These are phyloP conservation scores for Salix suchowensis DNA, from an alignment of 345 rosid genomes.

Conservation along the genomic window DNA sequence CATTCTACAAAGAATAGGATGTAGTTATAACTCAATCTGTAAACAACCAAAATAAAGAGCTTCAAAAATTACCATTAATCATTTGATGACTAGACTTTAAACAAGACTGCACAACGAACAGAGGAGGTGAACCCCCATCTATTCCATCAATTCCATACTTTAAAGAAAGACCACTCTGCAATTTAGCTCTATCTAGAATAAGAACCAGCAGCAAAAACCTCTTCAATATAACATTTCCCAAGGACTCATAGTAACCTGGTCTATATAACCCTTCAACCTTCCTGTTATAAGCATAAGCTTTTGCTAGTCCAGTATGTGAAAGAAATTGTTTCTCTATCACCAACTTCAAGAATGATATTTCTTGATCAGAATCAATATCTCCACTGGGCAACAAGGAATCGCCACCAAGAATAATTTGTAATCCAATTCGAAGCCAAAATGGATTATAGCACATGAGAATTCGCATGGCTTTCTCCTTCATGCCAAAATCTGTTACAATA, in stretches of 20 bases:
- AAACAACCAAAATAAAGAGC: not conserved
- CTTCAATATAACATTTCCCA: slow-evolving; percentile 78
- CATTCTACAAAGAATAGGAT: slow-evolving; percentile 24
- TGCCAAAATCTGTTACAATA: slow-evolving; percentile 79
- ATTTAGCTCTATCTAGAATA: slow-evolving; percentile 77
- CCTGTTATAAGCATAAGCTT: slow-evolving; percentile 79
- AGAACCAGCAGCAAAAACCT: slow-evolving; percentile 79
- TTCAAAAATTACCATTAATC: slow-evolving; percentile 50
- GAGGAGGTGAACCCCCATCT: slow-evolving; percentile 89
- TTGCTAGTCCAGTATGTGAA: slow-evolving; percentile 65
- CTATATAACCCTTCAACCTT: slow-evolving; percentile 85
- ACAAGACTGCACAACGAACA: slow-evolving; percentile 50
- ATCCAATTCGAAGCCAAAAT: slow-evolving; percentile 78
- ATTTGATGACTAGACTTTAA: slow-evolving; percentile 81
- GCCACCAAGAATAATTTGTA: slow-evolving; percentile 72
- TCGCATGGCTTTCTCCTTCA: slow-evolving; percentile 69
- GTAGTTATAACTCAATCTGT: slow-evolving; percentile 13
- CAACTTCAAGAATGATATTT: slow-evolving; percentile 65
- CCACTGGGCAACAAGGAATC: slow-evolving; percentile 62
- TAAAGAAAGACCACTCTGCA: slow-evolving; percentile 61
- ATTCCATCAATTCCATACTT: slow-evolving; percentile 85
- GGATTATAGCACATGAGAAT: slow-evolving; percentile 68
- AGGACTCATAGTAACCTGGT: slow-evolving; percentile 85
- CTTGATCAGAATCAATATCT: slow-evolving; percentile 47
- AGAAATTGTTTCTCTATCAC: slow-evolving; percentile 74